Evolutionary conservation across 768 basidiomycete species (phyloP).

Genomic region (Amanita rimosa): DNA sequence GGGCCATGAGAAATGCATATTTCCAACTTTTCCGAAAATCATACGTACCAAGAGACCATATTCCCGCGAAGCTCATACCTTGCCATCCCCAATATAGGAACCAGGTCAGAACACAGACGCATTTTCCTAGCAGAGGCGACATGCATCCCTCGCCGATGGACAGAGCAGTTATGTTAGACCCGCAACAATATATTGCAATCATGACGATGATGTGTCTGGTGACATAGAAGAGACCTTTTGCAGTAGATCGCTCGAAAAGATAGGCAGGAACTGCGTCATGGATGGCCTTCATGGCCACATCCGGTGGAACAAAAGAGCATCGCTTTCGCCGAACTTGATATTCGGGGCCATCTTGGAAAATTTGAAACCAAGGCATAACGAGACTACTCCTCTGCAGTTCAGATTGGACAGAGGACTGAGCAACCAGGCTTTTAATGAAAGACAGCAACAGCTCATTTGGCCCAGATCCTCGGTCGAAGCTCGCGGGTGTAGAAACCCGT

Average conservation of each 20-base stretch:
- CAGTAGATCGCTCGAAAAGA: conserved; percentile 33
- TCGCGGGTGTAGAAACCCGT: not conserved
- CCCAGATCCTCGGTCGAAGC: not conserved
- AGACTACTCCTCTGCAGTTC: not conserved
- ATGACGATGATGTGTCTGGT: conserved; percentile 29
- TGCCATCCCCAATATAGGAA: conserved; percentile 40
- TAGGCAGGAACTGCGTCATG: conserved; percentile 36
- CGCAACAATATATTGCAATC: conserved; percentile 26
- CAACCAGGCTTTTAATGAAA: not conserved
- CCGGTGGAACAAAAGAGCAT: conserved; percentile 28
- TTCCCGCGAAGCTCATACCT: conserved; percentile 30
- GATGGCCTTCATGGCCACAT: conserved; percentile 30
- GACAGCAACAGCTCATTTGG: not conserved
- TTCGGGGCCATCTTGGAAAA: conserved; percentile 37
- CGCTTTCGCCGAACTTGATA: conserved; percentile 31
- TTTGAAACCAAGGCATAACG: conserved; percentile 29
- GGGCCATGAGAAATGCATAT: not conserved
- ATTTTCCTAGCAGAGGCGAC: not conserved
- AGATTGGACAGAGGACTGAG: not conserved
- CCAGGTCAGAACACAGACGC: conserved; percentile 25
- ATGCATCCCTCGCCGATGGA: not conserved
- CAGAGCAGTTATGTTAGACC: conserved; percentile 20
- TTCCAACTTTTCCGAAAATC: not conserved
- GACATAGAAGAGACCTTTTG: conserved; percentile 32
- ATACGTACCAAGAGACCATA: conserved; percentile 31